Base-by-base conservation (phyloP, 1,284 basidiomycete species). In the Cerioporus squamosus region DNA sequence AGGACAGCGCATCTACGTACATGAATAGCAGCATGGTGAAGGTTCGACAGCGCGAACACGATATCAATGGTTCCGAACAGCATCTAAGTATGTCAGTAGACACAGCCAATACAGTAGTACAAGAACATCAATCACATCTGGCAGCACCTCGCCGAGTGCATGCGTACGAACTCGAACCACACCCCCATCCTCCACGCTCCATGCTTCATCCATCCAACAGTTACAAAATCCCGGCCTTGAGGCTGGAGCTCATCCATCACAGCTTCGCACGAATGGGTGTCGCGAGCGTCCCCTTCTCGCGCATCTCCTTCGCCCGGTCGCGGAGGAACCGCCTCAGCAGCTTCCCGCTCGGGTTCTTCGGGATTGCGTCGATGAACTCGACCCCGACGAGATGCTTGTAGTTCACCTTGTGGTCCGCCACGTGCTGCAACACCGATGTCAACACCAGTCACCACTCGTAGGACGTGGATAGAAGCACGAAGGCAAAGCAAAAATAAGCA, bases 271-370 rank as follows among this genome's bases (percentile, higher is more conserved):
- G 57, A 18, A 59, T 39, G 29, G 42, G 47, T 7, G 55, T 44
- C 24, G 42, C 46, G 22, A 62, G 53, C 61, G 49, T 59, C 51
- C 61, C 52, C 43, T 44, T 53, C 55, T 44, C 55, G 22, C 55
- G 23, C 47, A 62, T 24, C 48, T 59, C 51, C 61, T 62, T 70
- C 4, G 84, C 84, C 31, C 77, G 73, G 18, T 68, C 67, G 44
- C 67, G 65, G 57, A 68, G 22, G 58, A 66, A 53, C 36, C 67
- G 57, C 49, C 67, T 52, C 33, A 68, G 57, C 15, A 68, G 62
- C 64, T 68, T 68, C 48, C 67, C 67, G 54, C 67, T 68, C 55
- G 66, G 65, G 52, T 68, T 68, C 56, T 64, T 62, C 52, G 67
- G 67, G 40, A 68, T 63, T 45, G 47, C 63, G 46, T 67, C 65